Conservation (phyloP, 2,329 filamentous ascomycete genomes). For the Fusarium sambucinum region DNA sequence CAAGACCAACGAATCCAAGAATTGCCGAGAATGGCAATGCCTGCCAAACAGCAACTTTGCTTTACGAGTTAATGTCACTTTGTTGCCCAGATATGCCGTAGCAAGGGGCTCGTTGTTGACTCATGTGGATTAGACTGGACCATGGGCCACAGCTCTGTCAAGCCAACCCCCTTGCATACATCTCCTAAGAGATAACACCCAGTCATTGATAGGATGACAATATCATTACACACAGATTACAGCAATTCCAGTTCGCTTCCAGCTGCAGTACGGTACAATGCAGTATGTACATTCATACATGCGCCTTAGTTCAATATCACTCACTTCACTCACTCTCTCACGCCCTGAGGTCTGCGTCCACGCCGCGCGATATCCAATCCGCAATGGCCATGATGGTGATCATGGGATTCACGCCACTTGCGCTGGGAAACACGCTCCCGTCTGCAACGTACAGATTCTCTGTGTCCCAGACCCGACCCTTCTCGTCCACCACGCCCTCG, state of each 20-base stretch:
- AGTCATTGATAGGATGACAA: conserved; percentile 33
- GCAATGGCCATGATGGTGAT: conserved; percentile 79
- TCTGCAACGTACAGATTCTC: conserved; percentile 77
- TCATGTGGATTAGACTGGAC: conserved; percentile 11
- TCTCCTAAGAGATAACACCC: conserved; percentile 15
- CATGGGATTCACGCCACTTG: conserved; percentile 87
- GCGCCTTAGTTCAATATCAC: background rate
- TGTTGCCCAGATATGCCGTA: conserved; percentile 22
- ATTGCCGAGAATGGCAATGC: conserved; percentile 23
- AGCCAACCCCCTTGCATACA: conserved; percentile 23
- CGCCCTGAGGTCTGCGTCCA: conserved; percentile 60
- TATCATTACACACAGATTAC: conserved; percentile 19
- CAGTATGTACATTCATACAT: conserved; percentile 5
- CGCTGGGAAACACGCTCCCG: conserved; percentile 80
- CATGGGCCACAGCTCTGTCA: conserved; percentile 15
- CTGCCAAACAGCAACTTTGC: conserved; percentile 1
- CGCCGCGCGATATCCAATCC: conserved; percentile 71
- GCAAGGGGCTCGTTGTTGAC: conserved; percentile 24
- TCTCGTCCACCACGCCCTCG: conserved; percentile 69
- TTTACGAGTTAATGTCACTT: conserved; percentile 30
- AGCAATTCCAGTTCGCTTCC: conserved; percentile 14
- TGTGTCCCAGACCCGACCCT: conserved; percentile 73
- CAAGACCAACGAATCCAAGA: conserved; percentile 28
- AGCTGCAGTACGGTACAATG: conserved; percentile 1
- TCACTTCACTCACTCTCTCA: conserved; percentile 12